Base-by-base conservation (phyloP, 1,284 basidiomycete genomes). In the Cutaneotrichosporon sp. region DNA sequence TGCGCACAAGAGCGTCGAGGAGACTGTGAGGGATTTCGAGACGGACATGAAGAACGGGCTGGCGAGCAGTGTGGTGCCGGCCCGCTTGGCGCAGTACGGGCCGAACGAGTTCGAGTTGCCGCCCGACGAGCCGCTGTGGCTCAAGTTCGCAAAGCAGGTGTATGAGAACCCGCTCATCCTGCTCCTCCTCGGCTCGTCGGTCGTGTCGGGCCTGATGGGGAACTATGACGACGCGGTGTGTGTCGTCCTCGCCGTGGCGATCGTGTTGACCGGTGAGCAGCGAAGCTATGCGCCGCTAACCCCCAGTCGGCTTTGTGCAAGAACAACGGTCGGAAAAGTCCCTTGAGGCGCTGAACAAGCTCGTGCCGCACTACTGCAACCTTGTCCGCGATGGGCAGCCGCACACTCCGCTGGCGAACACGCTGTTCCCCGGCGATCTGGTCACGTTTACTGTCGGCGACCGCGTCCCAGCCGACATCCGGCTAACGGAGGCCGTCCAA, bases 21-120 rank as follows among this genome's bases (percentile, higher is more conserved):
- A 72, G 57, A 73, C 72, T 0, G 42, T 73, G 24, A 19, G 43
- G 12, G 53, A 55, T 10, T 79, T 87, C 64, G 85, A 84, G 60
- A 85, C 88, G 1, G 83, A 84, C 4, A 66, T 79, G 6, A 75
- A 77, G 0, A 70, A 76, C 26, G 91, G 91, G 14, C 78, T 96
- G 2, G 70, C 83, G 0, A 77, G 80, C 16, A 73, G 81, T n/a
- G 78, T 82, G 37, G 80, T 94, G 19, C 77, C 83, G 2, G 76
- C 79, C n/a, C 79, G 93, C 19, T 80, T 85, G 29, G 79, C 80
- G 25, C 78, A 78, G 5, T 82, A 89, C 60, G 91, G 91, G 2
- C 90, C 90, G 69, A 97, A 97, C 76, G 93, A 97, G 74, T 97
- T 97, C 67, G 82, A 88, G 2, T 88, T 96, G n/a, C 81, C 82